Base-by-base conservation (phyloP, 2,329 filamentous ascomycete genomes). In the Penicillium sclerotigenum region DNA sequence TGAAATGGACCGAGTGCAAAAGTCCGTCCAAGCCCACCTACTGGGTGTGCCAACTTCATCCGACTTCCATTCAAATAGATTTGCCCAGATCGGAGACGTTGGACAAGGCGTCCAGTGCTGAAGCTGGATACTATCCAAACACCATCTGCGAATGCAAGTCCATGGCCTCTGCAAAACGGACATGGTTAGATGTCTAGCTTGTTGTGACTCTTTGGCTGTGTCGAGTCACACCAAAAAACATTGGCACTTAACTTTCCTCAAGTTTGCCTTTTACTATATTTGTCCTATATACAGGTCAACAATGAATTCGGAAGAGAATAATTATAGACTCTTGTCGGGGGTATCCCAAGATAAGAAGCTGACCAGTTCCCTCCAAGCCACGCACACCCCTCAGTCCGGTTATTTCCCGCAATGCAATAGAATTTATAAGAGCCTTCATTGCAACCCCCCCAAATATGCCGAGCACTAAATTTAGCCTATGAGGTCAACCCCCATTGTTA, bases 81-180 rank as follows among this genome's bases (percentile, higher is more conserved):
- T 36, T 6, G 13, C 29, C 37, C 10, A 51, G 46, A 8, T 45
- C 37, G 37, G 37, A n/a, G 43, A 48, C 24, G 59, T 63, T 31
- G 54, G 58, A 63, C 57, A 64, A 65, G 61, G 61, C 60, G 52
- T 52, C 63, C 57, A 59, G 52, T 16, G 36, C 47, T 54, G 49
- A 40, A 54, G 31, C 34, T 49, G 13, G 6, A 31, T 52, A 42
- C 53, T 20, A 49, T 22, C 34, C 37, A 56, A 43, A 42, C 46
- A 41, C 34, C 31, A 56, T 41, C 47, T 52, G 54, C 45, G 52
- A 48, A 31, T 43, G 31, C 11, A 33, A 45, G 28, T 29, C 26
- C 41, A 50, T 41, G 18, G 28, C 34, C 20, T 18, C 43, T 57
- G 52, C 57, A 51, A 52, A 48, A 31, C 38, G 43, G 48, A 41